A percentile compares a stretch with the other conserved stretches of the same genome.
Evolutionary conservation across 345 rosid species (phyloP).

Genomic region (Rhodamnia rubescens): DNA sequence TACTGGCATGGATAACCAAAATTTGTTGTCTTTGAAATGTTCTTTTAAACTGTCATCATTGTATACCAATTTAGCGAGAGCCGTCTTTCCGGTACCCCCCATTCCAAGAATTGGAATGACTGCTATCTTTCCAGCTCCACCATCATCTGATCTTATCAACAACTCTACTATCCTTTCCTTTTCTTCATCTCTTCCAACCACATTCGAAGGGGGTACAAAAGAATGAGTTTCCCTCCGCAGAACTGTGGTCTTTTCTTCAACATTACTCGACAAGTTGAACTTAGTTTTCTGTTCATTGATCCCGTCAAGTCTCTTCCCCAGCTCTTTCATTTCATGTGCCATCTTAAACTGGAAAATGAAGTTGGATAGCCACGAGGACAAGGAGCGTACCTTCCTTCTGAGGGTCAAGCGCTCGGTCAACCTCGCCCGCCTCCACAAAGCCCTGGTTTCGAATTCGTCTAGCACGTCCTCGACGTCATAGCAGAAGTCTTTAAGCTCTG

Average conservation of each 20-base stretch:
- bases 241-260: background rate
- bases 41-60: background rate
- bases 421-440: background rate
- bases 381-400: conserved; percentile 1
- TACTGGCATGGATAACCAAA: conserved; percentile 5
- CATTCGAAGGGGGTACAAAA: conserved; percentile 1
- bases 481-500: conserved; percentile 1
- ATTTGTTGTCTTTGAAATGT: background rate
- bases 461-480: conserved; percentile 10
- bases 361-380: background rate
- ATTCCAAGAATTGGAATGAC: conserved; percentile 14
- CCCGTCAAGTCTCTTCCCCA: background rate
- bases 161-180: background rate
- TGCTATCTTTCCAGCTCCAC: background rate
- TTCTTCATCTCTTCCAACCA: conserved; percentile 10
- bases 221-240: conserved; percentile 8
- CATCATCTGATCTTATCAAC: background rate
- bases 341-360: background rate
- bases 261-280: background rate
- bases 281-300: background rate
- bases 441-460: conserved; percentile 4
- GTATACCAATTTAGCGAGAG: conserved; percentile 10
- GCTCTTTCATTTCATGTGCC: background rate
- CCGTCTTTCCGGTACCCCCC: conserved; percentile 19
- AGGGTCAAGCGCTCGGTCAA: background rate